Conservation (phyloP, 306 rosid genomes). For the Styphnolobium japonicum region DNA sequence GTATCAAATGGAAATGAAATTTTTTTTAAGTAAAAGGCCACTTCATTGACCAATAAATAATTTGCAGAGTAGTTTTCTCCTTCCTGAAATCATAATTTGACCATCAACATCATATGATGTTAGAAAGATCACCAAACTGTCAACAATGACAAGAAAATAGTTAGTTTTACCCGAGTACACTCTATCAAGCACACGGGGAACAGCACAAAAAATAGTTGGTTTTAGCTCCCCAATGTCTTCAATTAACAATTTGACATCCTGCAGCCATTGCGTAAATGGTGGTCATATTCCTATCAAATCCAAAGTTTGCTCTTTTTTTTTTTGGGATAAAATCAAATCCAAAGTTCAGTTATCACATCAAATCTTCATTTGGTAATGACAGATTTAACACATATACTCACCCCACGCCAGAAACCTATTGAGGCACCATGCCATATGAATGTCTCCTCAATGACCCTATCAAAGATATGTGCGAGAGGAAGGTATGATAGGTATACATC, state of each 20-base stretch:
- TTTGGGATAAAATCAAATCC: not conserved
- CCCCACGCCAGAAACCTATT: constrained; percentile 99
- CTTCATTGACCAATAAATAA: constrained; percentile 19
- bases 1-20: not conserved
- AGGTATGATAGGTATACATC: constrained; percentile 93
- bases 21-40: not conserved
- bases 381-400: constrained; percentile 38
- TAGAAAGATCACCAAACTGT: not conserved
- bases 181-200: constrained; percentile 95
- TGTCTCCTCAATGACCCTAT: constrained; percentile 91
- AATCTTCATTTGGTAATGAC: not conserved
- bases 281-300: not conserved
- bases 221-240: constrained; percentile 92
- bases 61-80: constrained; percentile 6
- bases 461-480: constrained; percentile 93
- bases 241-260: constrained; percentile 87
- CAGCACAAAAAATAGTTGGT: constrained; percentile 93
- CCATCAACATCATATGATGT: constrained; percentile 5
- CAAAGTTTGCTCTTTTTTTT: not conserved
- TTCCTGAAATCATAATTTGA: constrained; percentile 11
- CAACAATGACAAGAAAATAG: constrained; percentile 1
- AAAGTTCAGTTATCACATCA: constrained; percentile 16
- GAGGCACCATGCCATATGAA: constrained; percentile 88
- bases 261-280: constrained; percentile 29
- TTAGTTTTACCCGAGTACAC: constrained; percentile 76